These are phyloP conservation scores for Globisporangium recalcitrans DNA, from an alignment of 352 stramenopile genomes.

Conservation along the genomic window DNA sequence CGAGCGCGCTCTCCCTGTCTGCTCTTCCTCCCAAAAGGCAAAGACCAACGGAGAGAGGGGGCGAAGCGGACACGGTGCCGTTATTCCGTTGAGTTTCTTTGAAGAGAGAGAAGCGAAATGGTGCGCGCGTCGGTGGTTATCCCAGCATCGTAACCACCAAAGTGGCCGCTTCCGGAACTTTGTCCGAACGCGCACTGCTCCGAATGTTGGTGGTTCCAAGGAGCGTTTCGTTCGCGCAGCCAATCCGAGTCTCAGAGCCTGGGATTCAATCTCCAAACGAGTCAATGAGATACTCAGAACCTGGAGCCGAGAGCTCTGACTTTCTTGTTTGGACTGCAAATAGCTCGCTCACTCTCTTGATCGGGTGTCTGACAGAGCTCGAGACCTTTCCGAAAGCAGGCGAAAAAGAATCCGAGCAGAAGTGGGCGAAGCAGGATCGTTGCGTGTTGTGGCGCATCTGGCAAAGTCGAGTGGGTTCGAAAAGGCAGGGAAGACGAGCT, in stretches of 20 bases:
- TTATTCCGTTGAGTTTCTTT: background rate
- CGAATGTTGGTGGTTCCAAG: constrained; percentile 7
- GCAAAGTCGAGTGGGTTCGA: constrained; percentile 23
- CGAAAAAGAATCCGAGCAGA: background rate
- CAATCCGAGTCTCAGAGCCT: background rate
- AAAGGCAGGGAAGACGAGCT: constrained; percentile 31
- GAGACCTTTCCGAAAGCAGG: background rate
- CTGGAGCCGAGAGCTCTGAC: background rate
- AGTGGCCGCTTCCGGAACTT: background rate
- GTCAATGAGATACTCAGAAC: background rate
- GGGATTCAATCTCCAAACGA: background rate
- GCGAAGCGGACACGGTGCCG: background rate
- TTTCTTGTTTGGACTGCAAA: background rate
- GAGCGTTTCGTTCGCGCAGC: background rate
- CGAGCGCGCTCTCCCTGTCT: background rate
- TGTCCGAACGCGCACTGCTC: constrained; percentile 5
- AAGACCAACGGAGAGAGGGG: background rate
- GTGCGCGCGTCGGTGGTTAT: background rate
- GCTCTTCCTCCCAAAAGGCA: too few species aligned
- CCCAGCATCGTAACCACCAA: background rate
- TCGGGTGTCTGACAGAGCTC: background rate
- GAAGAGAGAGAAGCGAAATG: background rate
- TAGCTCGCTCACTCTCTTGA: background rate
- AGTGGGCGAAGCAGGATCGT: background rate
- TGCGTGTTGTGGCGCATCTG: constrained; percentile 16